Base-by-base conservation (phyloP, 768 basidiomycete genomes). In the Boletales sp. region DNA sequence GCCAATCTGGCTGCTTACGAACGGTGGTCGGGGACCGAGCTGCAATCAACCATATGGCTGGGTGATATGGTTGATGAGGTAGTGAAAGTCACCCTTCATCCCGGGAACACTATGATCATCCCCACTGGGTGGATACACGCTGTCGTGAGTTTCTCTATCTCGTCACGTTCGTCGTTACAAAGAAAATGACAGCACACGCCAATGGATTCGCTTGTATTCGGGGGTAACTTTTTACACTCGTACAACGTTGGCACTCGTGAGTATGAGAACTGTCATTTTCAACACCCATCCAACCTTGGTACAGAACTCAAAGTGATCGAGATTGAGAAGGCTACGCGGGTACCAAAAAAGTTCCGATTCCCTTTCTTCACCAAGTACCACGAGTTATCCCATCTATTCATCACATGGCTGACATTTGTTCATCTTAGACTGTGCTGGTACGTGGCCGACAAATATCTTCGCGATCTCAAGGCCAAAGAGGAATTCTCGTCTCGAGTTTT, bases 61-160 rank as follows among this genome's bases (percentile, higher is more conserved):
- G 96, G 95, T 6, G 91, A 94, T 60, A 75, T 90, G 80, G 89
- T 85, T 10, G 93, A 96, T 56, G 87, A 91, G 56, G 96, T 99
- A 8, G 81, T 82, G 63, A 94, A 88, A 64, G 85, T 94, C 10
- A 84, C 86, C 54, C 69, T 94, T 49, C 70, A 73, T 18, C 74
- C 78, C 21, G 91, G 90, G 8, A 90, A 92, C 57, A 94, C 90
- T 5, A 89, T 94, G 86, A 90, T 94, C 42, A 94, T 96, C 46
- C 93, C 95, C 2, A 86, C 92, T 1, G 95, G 95, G 0, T 99
- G 95, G 89, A 97, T 98, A 51, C 95, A 99, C 64, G 92, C 93
- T 11, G 95, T 99, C 36, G 94, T 95, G 65, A 66, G 87, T 71
- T 42, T 44, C 4, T 34, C 25, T 42, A 15, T 30, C 33, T 38